phyloP scores from a whole-genome alignment of 78 protist species.

The Trichosphaerium sp. region DNA sequence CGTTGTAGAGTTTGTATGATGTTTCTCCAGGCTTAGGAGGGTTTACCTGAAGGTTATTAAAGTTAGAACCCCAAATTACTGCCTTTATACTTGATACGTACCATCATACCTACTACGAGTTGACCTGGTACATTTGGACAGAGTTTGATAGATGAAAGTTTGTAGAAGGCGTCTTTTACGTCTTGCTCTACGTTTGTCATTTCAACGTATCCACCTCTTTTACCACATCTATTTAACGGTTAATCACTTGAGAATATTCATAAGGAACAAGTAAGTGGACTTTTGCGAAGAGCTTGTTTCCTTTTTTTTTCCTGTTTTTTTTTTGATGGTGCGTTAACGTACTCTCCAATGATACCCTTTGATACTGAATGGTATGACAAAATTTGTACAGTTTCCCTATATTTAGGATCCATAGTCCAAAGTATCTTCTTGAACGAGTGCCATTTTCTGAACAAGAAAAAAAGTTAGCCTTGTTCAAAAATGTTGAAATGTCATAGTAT shows the following conservation, averaged over 20 bases:
- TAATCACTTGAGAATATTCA: too few species aligned
- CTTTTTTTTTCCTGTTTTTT: background rate
- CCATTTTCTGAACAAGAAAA: too few species aligned
- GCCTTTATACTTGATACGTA: background rate
- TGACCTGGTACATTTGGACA: slow-evolving; percentile 95
- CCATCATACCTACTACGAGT: slow-evolving; percentile 50
- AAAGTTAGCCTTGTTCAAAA: too few species aligned
- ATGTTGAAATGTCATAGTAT: too few species aligned
- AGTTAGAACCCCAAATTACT: background rate
- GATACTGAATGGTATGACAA: slow-evolving; percentile 90
- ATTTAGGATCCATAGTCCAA: background rate
- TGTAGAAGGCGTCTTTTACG: slow-evolving; percentile 68
- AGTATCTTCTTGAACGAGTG: slow-evolving; percentile 76
- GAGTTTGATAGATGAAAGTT: slow-evolving; percentile 75
- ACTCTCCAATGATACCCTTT: slow-evolving; percentile 99
- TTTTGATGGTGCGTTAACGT: background rate
- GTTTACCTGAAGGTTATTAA: slow-evolving; percentile 61
- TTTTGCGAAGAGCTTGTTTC: background rate
- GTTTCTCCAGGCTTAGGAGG: slow-evolving; percentile 88
- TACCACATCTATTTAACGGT: slow-evolving; percentile 80
- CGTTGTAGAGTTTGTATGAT: slow-evolving; percentile 59
- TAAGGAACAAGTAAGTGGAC: background rate
- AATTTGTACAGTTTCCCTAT: slow-evolving; percentile 39
- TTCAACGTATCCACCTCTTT: slow-evolving; percentile 94
- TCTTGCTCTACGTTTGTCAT: slow-evolving; percentile 32